A percentile compares a stretch with the other conserved stretches of the same genome.
phyloP scores from a whole-genome alignment of 306 rosid species.

The Cucumis hystrix region DNA sequence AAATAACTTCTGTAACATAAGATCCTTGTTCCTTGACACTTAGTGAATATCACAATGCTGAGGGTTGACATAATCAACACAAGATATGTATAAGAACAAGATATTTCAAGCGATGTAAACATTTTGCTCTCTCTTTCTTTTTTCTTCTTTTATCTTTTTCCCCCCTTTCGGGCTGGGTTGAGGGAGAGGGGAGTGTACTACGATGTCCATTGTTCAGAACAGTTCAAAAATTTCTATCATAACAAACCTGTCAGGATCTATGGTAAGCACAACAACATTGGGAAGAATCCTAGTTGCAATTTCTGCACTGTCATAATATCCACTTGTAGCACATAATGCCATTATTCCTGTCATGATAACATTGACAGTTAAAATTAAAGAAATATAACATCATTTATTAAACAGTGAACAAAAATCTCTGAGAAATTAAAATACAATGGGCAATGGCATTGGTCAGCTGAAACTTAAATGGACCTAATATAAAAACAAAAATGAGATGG shows the following conservation, averaged over 20 bases:
- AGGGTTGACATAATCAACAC: background rate
- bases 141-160: no score
- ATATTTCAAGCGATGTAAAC: background rate
- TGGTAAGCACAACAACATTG: conserved; percentile 72
- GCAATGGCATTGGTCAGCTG: no score
- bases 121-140: no score
- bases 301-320: conserved; percentile 82
- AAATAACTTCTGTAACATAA: background rate
- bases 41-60: background rate
- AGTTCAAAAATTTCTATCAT: background rate
- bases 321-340: conserved; percentile 96
- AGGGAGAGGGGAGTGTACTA: no score
- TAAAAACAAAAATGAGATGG: background rate
- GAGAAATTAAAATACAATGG: conserved; percentile 2
- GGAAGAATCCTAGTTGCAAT: conserved; percentile 96
- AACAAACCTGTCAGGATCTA: conserved; percentile 86
- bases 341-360: conserved; percentile 60
- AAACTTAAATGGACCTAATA: background rate
- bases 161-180: no score
- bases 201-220: background rate
- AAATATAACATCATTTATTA: background rate
- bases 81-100: background rate
- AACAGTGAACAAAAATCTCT: conserved; percentile 3
- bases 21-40: background rate
- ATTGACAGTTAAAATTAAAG: background rate